Evolutionary conservation across 352 stramenopile species (phyloP).

Genomic region (Phytophthora quininea): DNA sequence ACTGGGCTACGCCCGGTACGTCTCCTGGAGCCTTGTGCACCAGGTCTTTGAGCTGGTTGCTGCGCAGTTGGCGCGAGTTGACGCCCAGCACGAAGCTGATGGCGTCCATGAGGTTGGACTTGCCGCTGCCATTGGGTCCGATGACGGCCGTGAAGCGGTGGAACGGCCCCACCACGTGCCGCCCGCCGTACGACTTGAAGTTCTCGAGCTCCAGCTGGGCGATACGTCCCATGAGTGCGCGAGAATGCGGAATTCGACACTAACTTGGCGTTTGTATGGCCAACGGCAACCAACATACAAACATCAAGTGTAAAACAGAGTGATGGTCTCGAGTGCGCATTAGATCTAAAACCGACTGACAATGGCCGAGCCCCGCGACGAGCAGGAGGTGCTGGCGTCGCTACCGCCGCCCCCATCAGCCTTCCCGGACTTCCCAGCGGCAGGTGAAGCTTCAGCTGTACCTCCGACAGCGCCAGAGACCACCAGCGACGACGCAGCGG

Average conservation of each 20-base stretch:
- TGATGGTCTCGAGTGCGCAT: not conserved
- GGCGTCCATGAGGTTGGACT: constrained; percentile 95
- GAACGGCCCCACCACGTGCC: constrained; percentile 96
- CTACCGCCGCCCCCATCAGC: constrained; percentile 36
- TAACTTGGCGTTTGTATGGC: constrained; percentile 1
- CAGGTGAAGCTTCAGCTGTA: not conserved
- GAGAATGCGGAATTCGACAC: not conserved
- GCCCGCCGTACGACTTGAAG: constrained; percentile 99
- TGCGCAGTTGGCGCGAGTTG: constrained; percentile 95
- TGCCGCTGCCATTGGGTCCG: constrained; percentile 96
- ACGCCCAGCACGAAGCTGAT: constrained; percentile 99
- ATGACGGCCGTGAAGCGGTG: constrained; percentile 98
- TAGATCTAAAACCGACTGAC: not conserved
- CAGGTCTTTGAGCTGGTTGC: constrained; percentile 96
- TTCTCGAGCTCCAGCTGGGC: constrained; percentile 97
- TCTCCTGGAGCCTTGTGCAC: constrained; percentile 89
- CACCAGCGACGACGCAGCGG: constrained; percentile 6
- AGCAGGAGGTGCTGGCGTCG: constrained; percentile 32
- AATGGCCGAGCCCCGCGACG: constrained; percentile 13
- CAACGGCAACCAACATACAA: not conserved
- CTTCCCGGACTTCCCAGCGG: constrained; percentile 25
- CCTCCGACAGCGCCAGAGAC: not conserved
- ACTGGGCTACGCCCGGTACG: constrained; percentile 30
- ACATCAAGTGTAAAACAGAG: not conserved
- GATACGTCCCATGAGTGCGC: constrained; percentile 80